These are phyloP conservation scores for Eucalyptus lansdowneana DNA, from an alignment of 345 rosid species.

Conservation along the genomic window DNA sequence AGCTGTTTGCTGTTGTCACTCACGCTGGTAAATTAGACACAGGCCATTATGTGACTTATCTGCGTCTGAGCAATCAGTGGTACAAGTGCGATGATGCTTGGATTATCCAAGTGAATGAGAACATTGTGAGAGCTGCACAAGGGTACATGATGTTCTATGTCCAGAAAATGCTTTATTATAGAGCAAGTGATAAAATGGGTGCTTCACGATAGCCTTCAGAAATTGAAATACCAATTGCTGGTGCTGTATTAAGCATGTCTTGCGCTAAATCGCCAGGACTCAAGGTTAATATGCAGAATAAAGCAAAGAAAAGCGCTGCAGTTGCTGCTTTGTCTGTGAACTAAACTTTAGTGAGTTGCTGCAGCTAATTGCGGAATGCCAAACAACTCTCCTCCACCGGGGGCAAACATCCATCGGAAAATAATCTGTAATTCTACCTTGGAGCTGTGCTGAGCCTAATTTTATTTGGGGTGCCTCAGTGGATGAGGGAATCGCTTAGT, in stretches of 20 bases:
- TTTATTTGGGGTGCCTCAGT: conserved; percentile 24
- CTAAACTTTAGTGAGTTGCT: no score
- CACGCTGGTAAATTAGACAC: conserved; percentile 76
- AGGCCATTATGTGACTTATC: conserved; percentile 74
- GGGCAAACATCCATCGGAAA: no score
- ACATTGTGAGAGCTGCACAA: conserved; percentile 70
- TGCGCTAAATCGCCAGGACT: neutral
- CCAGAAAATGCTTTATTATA: conserved; percentile 44
- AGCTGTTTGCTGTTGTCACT: conserved; percentile 74
- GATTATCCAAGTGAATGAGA: conserved; percentile 82
- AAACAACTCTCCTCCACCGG: no score
- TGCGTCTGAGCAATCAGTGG: conserved; percentile 68
- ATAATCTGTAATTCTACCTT: no score
- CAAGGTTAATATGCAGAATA: no score
- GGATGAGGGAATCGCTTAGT: conserved; percentile 1
- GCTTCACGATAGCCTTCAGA: neutral
- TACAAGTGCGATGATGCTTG: conserved; percentile 92
- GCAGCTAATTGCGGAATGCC: no score
- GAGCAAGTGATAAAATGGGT: conserved; percentile 8
- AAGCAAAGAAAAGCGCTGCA: no score
- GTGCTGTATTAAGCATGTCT: neutral
- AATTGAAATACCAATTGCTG: neutral
- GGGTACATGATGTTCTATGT: conserved; percentile 84
- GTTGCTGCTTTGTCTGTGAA: no score
- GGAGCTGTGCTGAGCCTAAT: conserved; percentile 12